Conservation (phyloP, 768 basidiomycete species). For the Lenzites betulinus region DNA sequence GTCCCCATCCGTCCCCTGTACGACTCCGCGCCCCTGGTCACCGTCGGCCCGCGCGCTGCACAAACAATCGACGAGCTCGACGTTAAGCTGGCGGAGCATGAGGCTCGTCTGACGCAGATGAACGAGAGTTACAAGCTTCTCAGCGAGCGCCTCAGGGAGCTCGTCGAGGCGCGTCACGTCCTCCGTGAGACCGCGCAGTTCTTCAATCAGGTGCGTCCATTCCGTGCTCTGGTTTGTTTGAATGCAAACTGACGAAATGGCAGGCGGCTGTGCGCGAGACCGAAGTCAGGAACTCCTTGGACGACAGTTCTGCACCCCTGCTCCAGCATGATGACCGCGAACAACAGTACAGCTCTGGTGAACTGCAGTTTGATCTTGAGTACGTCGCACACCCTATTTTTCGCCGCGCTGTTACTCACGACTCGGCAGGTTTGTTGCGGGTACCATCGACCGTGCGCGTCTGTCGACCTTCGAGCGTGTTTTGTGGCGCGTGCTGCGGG, state of each 20-base stretch:
- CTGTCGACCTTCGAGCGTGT: conserved; percentile 95
- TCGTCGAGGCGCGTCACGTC: conserved; percentile 93
- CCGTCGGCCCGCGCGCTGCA: conserved; percentile 89
- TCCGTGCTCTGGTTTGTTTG: neutral
- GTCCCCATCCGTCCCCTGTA: conserved; percentile 83
- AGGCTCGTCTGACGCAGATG: conserved; percentile 83
- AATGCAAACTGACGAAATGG: neutral
- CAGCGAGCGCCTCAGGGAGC: conserved; percentile 81
- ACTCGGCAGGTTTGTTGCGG: conserved; percentile 79
- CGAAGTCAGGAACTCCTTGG: conserved; percentile 86
- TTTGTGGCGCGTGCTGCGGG: conserved; percentile 95
- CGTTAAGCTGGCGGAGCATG: conserved; percentile 82
- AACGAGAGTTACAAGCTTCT: conserved; percentile 90
- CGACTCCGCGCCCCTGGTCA: conserved; percentile 84
- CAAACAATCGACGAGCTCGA: conserved; percentile 95
- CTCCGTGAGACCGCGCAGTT: conserved; percentile 94
- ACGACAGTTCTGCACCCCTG: conserved; percentile 88
- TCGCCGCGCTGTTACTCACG: neutral
- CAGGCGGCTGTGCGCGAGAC: conserved; percentile 79
- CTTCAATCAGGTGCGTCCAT: conserved; percentile 72
- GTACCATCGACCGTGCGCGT: conserved; percentile 91
- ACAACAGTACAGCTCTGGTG: conserved; percentile 50
- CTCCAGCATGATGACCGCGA: conserved; percentile 91
- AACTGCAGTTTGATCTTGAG: conserved; percentile 86
- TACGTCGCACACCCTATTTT: conserved; percentile 37